A percentile compares a stretch with the other conserved stretches of the same genome.
Conservation (phyloP, 805 yeast species). For the Barnettozyma sp. region DNA sequence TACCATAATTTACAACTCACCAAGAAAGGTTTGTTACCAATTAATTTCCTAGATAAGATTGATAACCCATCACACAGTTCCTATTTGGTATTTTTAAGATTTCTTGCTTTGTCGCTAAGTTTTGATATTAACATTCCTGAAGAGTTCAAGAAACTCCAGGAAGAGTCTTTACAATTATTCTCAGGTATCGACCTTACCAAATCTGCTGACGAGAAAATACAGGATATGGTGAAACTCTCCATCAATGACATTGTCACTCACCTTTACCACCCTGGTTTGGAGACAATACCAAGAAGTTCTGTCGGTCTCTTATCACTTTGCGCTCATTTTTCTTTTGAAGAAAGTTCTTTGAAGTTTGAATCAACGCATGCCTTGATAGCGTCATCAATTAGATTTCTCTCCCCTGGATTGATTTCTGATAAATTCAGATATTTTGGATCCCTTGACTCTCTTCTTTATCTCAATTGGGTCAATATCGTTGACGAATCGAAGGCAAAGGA, state of each 20-base stretch:
- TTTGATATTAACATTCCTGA: conserved; percentile 56
- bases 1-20: conserved; percentile 17
- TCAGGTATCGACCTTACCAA: conserved; percentile 26
- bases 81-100: conserved; percentile 33
- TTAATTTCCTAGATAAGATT: conserved; percentile 7
- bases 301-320: conserved; percentile 28
- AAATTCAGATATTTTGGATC: conserved; percentile 20
- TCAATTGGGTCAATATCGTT: conserved; percentile 32
- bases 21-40: conserved; percentile 11
- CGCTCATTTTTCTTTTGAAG: conserved; percentile 20
- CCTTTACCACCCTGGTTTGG: conserved; percentile 24
- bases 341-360: conserved; percentile 12
- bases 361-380: conserved; percentile 30
- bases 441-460: conserved; percentile 27
- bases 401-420: conserved; percentile 32
- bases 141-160: conserved; percentile 29
- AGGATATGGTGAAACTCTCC: conserved; percentile 32
- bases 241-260: conserved; percentile 29
- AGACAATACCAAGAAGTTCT: conserved; percentile 26
- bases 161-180: conserved; percentile 38
- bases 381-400: conserved; percentile 33
- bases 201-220: conserved; percentile 29
- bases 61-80: conserved; percentile 23
- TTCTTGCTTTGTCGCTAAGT: conserved; percentile 48
- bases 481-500: conserved; percentile 17